Conservation (phyloP, 345 rosid genomes). For the Fremontodendron californicum region DNA sequence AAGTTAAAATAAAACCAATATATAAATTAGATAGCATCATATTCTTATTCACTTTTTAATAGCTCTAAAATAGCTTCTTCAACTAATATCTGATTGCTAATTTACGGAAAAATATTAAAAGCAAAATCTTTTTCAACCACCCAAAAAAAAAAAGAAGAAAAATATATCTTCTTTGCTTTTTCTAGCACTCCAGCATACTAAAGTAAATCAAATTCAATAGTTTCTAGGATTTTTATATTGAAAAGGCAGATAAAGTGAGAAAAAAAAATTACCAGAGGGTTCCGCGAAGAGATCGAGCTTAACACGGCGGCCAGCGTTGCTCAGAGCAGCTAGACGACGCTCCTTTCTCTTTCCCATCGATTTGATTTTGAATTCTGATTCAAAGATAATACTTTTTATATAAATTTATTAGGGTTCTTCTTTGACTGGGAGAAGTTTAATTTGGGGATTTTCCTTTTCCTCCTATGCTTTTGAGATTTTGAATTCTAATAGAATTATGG, state of each 20-base stretch:
- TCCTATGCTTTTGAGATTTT: neutral
- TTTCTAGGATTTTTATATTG: neutral
- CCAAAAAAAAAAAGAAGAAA: neutral
- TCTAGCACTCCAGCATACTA: neutral
- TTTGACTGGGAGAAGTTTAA: neutral
- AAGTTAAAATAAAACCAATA: neutral
- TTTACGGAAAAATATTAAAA: neutral
- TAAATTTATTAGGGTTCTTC: neutral
- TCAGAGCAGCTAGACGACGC: constrained; percentile 75
- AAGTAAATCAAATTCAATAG: neutral
- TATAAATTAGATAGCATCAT: constrained; percentile 37
- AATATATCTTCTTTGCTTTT: neutral
- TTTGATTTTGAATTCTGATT: neutral
- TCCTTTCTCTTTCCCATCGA: constrained; percentile 93
- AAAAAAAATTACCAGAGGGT: constrained; percentile 73
- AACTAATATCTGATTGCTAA: neutral
- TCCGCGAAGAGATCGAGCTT: constrained; percentile 96
- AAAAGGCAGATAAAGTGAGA: neutral
- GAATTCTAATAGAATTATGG: neutral
- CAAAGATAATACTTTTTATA: neutral
- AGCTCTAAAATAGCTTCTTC: neutral
- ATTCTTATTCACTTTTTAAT: neutral
- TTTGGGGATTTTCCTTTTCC: neutral
- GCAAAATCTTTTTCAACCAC: neutral
- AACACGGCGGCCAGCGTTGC: constrained; percentile 85